These are phyloP conservation scores for Fomitopsis betulina DNA, from an alignment of 1,284 basidiomycete genomes.

Conservation along the genomic window DNA sequence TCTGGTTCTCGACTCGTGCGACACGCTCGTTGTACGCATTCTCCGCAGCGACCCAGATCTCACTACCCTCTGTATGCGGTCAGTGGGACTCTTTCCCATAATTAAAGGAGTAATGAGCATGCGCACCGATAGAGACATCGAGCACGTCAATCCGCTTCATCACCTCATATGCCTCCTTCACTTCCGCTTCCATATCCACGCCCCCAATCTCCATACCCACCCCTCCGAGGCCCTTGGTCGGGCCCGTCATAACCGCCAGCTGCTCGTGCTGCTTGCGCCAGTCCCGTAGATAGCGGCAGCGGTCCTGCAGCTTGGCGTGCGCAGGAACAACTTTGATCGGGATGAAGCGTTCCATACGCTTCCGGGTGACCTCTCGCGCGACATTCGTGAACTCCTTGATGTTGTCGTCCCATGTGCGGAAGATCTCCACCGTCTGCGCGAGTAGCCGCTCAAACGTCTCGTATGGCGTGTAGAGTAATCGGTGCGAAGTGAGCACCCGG, in stretches of 20 bases:
- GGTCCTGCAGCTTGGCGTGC: conserved; percentile 89
- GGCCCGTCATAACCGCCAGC: conserved; percentile 94
- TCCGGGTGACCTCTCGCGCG: conserved; percentile 91
- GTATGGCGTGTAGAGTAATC: conserved; percentile 92
- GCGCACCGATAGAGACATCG: conserved; percentile 83
- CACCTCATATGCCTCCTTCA: conserved; percentile 91
- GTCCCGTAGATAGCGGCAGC: conserved; percentile 82
- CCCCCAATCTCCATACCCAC: conserved; percentile 72
- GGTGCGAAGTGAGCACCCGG: conserved; percentile 85
- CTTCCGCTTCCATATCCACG: conserved; percentile 97
- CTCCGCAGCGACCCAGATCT: conserved; percentile 97
- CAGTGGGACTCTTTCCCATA: not conserved
- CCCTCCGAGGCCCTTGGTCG: conserved; percentile 79
- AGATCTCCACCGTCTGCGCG: conserved; percentile 75
- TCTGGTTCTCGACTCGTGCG: conserved; percentile 96
- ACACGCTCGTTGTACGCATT: conserved; percentile 98
- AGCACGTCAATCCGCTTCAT: conserved; percentile 96
- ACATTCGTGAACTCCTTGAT: conserved; percentile 99
- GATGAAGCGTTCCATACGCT: conserved; percentile 91
- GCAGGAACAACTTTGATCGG: conserved; percentile 94
- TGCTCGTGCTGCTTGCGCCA: conserved; percentile 99
- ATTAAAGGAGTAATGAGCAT: not conserved
- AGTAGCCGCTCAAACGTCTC: conserved; percentile 89
- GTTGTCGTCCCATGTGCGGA: conserved; percentile 93
- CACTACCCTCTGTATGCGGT: conserved; percentile 78